These are phyloP conservation scores for Hypoxylon crocopeplum DNA, from an alignment of 495 filamentous ascomycete species.

Conservation along the genomic window DNA sequence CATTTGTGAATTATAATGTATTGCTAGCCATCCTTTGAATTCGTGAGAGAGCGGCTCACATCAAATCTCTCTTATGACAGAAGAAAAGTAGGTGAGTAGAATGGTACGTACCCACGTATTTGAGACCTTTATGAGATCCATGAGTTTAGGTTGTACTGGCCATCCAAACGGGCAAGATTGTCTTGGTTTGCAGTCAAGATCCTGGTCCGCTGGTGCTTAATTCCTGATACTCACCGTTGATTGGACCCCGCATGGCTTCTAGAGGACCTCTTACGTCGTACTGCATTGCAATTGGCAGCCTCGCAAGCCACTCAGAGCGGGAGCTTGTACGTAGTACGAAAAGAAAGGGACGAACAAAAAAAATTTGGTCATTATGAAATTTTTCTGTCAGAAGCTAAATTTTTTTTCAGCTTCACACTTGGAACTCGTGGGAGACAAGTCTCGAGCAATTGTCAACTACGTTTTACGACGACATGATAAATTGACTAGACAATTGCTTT, in stretches of 20 bases:
- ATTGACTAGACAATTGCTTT: conserved; percentile 23
- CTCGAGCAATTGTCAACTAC: conserved; percentile 20
- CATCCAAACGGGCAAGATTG: conserved; percentile 6
- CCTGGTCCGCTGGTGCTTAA: conserved; percentile 16
- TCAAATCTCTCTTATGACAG: too few species aligned
- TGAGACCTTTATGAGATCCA: background rate
- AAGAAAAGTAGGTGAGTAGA: conserved; percentile 2
- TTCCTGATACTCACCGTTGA: conserved; percentile 4
- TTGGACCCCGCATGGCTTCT: conserved; percentile 17
- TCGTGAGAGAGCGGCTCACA: too few species aligned
- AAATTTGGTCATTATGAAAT: conserved; percentile 20
- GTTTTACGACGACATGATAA: conserved; percentile 22
- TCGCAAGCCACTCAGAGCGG: conserved; percentile 30
- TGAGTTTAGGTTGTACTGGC: conserved; percentile 4
- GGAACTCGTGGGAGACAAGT: conserved; percentile 8
- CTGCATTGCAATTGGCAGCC: conserved; percentile 29
- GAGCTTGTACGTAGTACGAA: conserved; percentile 34
- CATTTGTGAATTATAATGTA: too few species aligned
- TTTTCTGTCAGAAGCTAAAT: background rate
- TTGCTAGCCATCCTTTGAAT: too few species aligned
- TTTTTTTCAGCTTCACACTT: conserved; percentile 17
- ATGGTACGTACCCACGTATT: background rate
- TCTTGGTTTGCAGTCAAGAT: conserved; percentile 7
- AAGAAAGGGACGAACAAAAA: conserved; percentile 19
- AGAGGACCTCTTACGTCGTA: conserved; percentile 32